These are phyloP conservation scores for Aspergillus fructus DNA, from an alignment of 2,329 filamentous ascomycete genomes.

Conservation along the genomic window DNA sequence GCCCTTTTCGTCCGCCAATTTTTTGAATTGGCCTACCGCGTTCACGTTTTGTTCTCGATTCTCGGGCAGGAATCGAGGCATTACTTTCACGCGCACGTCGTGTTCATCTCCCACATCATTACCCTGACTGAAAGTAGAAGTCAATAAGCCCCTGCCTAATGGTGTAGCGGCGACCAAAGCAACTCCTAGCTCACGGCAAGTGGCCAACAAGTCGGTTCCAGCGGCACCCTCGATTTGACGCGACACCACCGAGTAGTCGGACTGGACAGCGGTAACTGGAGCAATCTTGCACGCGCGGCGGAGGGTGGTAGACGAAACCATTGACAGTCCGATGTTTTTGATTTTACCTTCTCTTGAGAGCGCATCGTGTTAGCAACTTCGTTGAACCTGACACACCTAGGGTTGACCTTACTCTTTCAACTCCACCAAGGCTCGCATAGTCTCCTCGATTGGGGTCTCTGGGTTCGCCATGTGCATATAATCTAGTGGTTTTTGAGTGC, in stretches of 20 bases:
- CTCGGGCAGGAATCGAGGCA: slow-evolving; percentile 3
- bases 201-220: slow-evolving; percentile 38
- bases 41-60: slow-evolving; percentile 5
- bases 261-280: slow-evolving; percentile 48
- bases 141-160: slow-evolving; percentile 39
- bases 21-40: not conserved
- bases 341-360: slow-evolving; percentile 1
- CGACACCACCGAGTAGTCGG: slow-evolving; percentile 48
- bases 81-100: not conserved
- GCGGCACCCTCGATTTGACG: slow-evolving; percentile 45
- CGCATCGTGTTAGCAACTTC: not conserved
- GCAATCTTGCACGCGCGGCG: slow-evolving; percentile 46
- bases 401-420: not conserved
- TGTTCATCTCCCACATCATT: not conserved
- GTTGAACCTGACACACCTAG: not conserved
- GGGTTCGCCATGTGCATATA: slow-evolving; percentile 5
- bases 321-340: slow-evolving; percentile 46
- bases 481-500: not conserved
- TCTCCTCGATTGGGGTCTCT: slow-evolving; percentile 9
- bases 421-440: slow-evolving; percentile 4
- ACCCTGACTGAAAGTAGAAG: slow-evolving; percentile 1
- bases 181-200: slow-evolving; percentile 50
- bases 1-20: not conserved
- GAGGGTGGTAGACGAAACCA: slow-evolving; percentile 38
- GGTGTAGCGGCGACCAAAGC: slow-evolving; percentile 43